Evolutionary conservation across 306 rosid species (phyloP), one percentile per base, ranked within the genome.

Genomic region (Cercis canadensis): DNA sequence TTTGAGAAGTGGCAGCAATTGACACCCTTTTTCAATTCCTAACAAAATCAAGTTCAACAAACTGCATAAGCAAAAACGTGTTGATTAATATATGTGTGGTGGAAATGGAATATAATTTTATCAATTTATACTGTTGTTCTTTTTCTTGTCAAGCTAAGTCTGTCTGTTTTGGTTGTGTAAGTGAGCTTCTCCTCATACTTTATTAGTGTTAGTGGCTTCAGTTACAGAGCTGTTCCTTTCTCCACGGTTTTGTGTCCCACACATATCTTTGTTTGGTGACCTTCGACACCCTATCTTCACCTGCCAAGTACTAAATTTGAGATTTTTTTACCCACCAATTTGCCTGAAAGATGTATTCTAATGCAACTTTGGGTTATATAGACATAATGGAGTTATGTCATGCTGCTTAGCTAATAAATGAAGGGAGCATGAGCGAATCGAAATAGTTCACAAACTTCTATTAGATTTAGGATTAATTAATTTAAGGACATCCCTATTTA

Each of bases 211-310:
- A 47, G 49, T 63, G 73, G 49, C 29, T 56, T 70, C 40, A 8
- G 73, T 71, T 72, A 40, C 11, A 15, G 19, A 65, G 50, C 12
- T 57, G 40, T 32, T 49, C 9, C 55, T 53, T 8, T n/a, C 13
- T 21, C 17, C 21, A 33, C 19, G 21, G 57, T 6, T 24, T 24
- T 10, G 37, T 65, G 69, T 72, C 78, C 53, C 65, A 65, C 58
- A 57, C 58, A 49, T 10, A 72, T 72, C 74, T 32, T 46, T 0
- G 69, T 63, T 72, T 78, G 82, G 74, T 72, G 58, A 12, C 43
- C 77, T 71, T 71, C 57, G 11, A 57, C 7, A 37, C 43, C 43
- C 1, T 8, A 5, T 5, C 43, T 65, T 47, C 58, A 72, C 74
- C 78, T 72, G 60, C 70, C 70, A 0, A 12, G 8, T 57, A 64